Conservation (phyloP, 2,329 filamentous ascomycete species). For the Xylariaceae sp. region DNA sequence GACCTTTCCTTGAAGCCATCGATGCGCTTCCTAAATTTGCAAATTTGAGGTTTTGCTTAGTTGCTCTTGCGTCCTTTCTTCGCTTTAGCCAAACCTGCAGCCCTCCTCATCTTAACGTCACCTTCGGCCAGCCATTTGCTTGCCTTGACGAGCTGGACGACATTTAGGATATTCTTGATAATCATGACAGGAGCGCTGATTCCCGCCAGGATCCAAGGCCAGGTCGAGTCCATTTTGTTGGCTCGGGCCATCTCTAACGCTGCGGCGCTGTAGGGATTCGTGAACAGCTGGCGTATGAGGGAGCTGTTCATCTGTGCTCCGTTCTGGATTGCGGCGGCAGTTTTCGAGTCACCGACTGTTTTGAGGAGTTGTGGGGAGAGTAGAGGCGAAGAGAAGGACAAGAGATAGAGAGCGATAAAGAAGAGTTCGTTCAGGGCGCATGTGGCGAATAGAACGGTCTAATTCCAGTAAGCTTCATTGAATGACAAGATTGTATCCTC, state of each 20-base stretch:
- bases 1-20: slow-evolving; percentile 3
- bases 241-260: slow-evolving; percentile 91
- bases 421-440: slow-evolving; percentile 94
- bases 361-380: slow-evolving; percentile 84
- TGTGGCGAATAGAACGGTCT: slow-evolving; percentile 90
- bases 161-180: slow-evolving; percentile 91
- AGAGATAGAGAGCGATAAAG: slow-evolving; percentile 97
- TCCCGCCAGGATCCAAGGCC: slow-evolving; percentile 74
- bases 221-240: slow-evolving; percentile 85
- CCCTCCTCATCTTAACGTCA: slow-evolving; percentile 72
- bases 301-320: slow-evolving; percentile 75
- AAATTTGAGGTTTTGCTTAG: slow-evolving; percentile 9
- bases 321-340: slow-evolving; percentile 61
- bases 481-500: not conserved
- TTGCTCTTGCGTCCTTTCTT: slow-evolving; percentile 36
- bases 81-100: slow-evolving; percentile 59
- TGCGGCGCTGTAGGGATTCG: slow-evolving; percentile 88
- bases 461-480: slow-evolving; percentile 26
- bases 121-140: slow-evolving; percentile 92
- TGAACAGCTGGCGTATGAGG: slow-evolving; percentile 76
- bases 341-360: slow-evolving; percentile 60
- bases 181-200: slow-evolving; percentile 87
- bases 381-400: slow-evolving; percentile 92
- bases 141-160: slow-evolving; percentile 92
- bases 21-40: not conserved